Conservation (phyloP, 1,284 basidiomycete genomes). For the Trichosporon sp. region DNA sequence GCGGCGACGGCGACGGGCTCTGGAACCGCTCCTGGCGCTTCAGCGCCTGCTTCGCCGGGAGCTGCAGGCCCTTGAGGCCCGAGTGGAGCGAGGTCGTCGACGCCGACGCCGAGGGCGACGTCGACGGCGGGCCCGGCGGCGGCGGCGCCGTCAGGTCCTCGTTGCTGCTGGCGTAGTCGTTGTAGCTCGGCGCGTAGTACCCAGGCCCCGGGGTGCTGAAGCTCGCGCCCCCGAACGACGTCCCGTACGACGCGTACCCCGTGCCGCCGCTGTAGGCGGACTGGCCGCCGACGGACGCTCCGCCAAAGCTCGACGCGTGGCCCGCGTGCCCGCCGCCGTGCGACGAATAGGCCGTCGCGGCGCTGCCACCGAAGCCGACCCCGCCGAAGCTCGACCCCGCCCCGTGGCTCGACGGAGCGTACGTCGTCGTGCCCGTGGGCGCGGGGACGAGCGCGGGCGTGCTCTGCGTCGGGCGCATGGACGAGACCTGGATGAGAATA, state of each 20-base stretch:
- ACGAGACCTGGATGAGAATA: conserved; percentile 49
- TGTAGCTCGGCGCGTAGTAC: background rate
- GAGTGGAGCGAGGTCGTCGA: background rate
- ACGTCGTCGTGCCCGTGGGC: background rate
- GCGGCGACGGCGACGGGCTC: background rate
- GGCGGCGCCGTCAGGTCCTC: conserved; percentile 11
- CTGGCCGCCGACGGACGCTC: background rate
- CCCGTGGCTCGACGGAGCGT: background rate
- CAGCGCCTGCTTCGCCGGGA: background rate
- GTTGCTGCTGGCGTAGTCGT: conserved; percentile 9
- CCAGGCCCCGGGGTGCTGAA: background rate
- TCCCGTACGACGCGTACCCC: background rate
- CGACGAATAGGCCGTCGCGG: too few relatives aligned
- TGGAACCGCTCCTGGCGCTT: background rate
- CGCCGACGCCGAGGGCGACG: background rate
- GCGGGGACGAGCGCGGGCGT: conserved; percentile 18
- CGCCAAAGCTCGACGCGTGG: background rate
- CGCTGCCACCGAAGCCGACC: background rate
- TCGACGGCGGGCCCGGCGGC: background rate
- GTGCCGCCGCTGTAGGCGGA: background rate
- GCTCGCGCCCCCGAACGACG: background rate
- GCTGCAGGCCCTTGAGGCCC: background rate
- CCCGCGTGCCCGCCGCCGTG: background rate
- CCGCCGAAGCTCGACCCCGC: background rate
- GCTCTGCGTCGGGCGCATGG: conserved; percentile 32